Conservation (phyloP, 208 protist species). For the Wallacemonas rigidus region DNA sequence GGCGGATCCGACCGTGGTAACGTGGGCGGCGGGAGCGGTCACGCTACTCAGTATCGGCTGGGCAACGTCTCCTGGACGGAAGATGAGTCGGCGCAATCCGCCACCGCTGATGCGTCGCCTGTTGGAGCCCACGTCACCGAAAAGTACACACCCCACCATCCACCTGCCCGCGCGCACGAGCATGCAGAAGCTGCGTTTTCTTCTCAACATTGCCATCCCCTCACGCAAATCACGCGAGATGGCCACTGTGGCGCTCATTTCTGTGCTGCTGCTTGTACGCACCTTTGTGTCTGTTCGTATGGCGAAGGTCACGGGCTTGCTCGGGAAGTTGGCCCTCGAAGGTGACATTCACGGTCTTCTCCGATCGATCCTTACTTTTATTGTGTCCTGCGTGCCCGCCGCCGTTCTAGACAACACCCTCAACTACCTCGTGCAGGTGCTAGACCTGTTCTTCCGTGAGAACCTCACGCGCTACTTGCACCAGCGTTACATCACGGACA, state of each 20-base stretch:
- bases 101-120: constrained; percentile 9
- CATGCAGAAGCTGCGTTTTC: constrained; percentile 25
- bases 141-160: not conserved
- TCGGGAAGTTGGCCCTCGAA: constrained; percentile 37
- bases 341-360: constrained; percentile 35
- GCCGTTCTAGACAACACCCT: constrained; percentile 55
- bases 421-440: constrained; percentile 51
- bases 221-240: constrained; percentile 36
- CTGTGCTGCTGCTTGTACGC: constrained; percentile 42
- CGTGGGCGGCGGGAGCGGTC: constrained; percentile 38
- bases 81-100: constrained; percentile 1
- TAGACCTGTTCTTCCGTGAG: constrained; percentile 59
- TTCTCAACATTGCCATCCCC: constrained; percentile 60
- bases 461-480: constrained; percentile 68
- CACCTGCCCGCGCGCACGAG: not conserved
- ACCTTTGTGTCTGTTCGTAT: constrained; percentile 51
- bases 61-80: constrained; percentile 23
- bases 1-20: constrained; percentile 28
- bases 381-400: constrained; percentile 45
- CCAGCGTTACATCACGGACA: constrained; percentile 52
- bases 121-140: not conserved
- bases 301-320: constrained; percentile 24
- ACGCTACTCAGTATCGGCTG: constrained; percentile 27
- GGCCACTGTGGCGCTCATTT: constrained; percentile 34
- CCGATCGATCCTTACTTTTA: constrained; percentile 29